phyloP scores from a whole-genome alignment of 2,329 filamentous ascomycete species.

The Neonectria hederae region DNA sequence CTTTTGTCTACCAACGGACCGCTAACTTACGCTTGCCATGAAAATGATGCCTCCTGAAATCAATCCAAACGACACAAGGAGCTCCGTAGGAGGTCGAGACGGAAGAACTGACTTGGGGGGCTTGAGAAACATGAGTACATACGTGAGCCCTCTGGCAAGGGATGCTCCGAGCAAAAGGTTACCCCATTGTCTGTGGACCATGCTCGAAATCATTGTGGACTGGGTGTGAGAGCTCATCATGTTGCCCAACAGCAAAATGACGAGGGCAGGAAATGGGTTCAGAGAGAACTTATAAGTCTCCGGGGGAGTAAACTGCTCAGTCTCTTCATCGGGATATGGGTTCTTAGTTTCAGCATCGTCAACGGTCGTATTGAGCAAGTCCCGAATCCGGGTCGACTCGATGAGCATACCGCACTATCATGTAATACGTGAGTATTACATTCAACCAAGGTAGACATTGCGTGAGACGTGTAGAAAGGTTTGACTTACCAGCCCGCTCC shows the following conservation, averaged over 20 bases:
- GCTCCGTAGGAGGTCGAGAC: slow-evolving; percentile 86
- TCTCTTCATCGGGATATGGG: slow-evolving; percentile 55
- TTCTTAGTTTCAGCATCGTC: slow-evolving; percentile 47
- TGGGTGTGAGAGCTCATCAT: slow-evolving; percentile 98
- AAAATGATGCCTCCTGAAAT: slow-evolving; percentile 90
- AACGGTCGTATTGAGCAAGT: slow-evolving; percentile 69
- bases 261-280: slow-evolving; percentile 87
- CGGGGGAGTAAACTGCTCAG: slow-evolving; percentile 64
- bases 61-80: slow-evolving; percentile 87
- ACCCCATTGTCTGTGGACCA: slow-evolving; percentile 96
- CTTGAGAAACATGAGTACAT: slow-evolving; percentile 80
- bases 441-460: background rate
- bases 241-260: slow-evolving; percentile 86
- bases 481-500: slow-evolving; percentile 79
- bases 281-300: slow-evolving; percentile 77
- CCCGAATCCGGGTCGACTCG: slow-evolving; percentile 76
- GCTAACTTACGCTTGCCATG: slow-evolving; percentile 80
- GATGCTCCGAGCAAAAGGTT: slow-evolving; percentile 83
- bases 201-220: slow-evolving; percentile 81
- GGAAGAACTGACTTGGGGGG: slow-evolving; percentile 84
- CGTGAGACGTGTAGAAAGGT: background rate
- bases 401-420: slow-evolving; percentile 81
- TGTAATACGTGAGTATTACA: slow-evolving; percentile 35
- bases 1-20: background rate
- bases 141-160: slow-evolving; percentile 80